Base-by-base conservation (phyloP, 2,329 filamentous ascomycete species). In the Aureobasidium sp. region DNA sequence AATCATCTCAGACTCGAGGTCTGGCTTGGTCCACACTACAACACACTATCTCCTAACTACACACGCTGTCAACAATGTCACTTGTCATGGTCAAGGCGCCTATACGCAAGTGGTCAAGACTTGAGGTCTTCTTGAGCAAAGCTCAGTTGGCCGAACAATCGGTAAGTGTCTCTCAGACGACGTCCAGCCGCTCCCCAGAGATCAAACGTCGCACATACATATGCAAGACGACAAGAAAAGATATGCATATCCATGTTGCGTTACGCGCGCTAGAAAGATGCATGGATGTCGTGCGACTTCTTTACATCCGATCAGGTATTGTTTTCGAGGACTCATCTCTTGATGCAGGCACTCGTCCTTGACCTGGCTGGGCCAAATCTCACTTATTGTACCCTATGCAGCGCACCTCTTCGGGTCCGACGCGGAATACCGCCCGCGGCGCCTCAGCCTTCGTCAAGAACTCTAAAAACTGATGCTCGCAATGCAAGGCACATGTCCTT, bases 1-100 rank as follows among this genome's bases (percentile, higher is more conserved):
- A 59, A 59, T 59, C 53, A 39, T 42, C n/a, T 48, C 44, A 48
- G n/a, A 59, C 55, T 48, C 44, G 25, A 59, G 44, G 21, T 44
- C 39, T 39, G 39, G 16, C 16, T 47, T 47, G n/a, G 37, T 37
- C 41, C 5, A 57, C 29, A 30, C 55, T 29, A 59, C 44, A 4
- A 37, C n/a, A 21, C 39, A 34, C 52, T 42, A 54, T 32, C 11
- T 29, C 39, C 29, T 27, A 32, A 44, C n/a, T 25, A 32, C 29
- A 44, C 36, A 42, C 52, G 15, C 52, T 41, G 41, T 36, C 30
- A 45, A 36, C 53, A 45, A 27, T 57, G 41, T 57, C 41, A 57
- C 39, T 44, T 57, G 53, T 57, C 53, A 57, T 45, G 30, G 16
- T 3, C 25, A 16, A 36, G 39, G 39, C 53, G 52, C 52, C 27